Evolutionary conservation across 225 moss, liverwort and hornwort genomes (phyloP), one percentile per base, ranked within the genome.

Genomic region (Marchantia polymorpha): DNA sequence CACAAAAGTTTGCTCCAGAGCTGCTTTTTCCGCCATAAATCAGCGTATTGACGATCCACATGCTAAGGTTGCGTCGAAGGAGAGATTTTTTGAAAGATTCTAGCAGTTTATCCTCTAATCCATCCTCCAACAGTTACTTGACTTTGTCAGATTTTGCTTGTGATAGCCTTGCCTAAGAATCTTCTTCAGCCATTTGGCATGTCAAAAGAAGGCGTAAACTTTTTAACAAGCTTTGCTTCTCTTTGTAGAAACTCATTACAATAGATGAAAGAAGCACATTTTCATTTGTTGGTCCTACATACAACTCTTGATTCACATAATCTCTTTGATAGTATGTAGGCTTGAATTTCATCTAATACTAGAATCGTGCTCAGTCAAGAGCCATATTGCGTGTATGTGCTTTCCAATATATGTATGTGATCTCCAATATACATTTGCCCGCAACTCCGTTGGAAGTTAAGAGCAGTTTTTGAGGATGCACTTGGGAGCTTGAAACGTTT

Each of bases 281-380:
- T 64, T 90, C 92, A 14, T 82, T 81, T 60, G 86, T 85, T 52
- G 89, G 86, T n/a, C 58, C 87, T 87, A 72, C 81, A 81, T 25
- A 74, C 73, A 31, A 84, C 85, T 72, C 88, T 91, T 69, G 92
- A 81, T 80, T 91, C 94, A 52, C 82, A 86, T 73, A 87, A 78
- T 82, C 92, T 90, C 82, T 87, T 92, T 15, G 93, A 82, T 72
- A 99, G 80, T 83, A 99, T 90, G 59, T 99, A 99, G 22, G 97
- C 84, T 84, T 99, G 97, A 66, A 95, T 88, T 79, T 99, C 97
- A 83, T 99, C 94, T 86, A 99, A 81, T 31, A 88, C 96, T 88
- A 97, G 89, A 52, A 90, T 85, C 49, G 72, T 78, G 90, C 94
- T 97, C 81, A 91, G 91, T 93, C 86, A 17, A 92, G 87, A 66